phyloP scores from a whole-genome alignment of 257 asterid genomes.

The Salvia rosmarinus region DNA sequence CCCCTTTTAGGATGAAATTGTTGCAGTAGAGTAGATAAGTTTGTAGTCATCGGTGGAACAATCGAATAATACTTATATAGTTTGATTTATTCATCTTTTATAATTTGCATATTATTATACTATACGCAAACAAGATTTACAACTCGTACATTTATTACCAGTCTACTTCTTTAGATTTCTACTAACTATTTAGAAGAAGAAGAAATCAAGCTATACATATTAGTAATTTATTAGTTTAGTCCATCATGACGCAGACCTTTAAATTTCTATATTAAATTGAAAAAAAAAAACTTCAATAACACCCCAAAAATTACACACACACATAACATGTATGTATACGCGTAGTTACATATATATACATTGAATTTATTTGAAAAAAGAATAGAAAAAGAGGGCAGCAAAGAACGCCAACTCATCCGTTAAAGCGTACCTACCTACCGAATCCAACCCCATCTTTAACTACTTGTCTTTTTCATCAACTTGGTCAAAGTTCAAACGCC shows the following conservation, averaged over 20 bases:
- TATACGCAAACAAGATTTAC: neutral
- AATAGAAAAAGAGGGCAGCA: slow-evolving; percentile 35
- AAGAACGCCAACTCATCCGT: slow-evolving; percentile 45
- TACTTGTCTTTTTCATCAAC: slow-evolving; percentile 71
- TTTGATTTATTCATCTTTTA: neutral
- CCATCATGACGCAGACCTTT: too few relatives aligned
- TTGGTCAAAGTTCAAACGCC: slow-evolving; percentile 34
- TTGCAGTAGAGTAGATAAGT: neutral
- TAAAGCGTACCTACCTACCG: slow-evolving; percentile 81
- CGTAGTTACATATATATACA: neutral
- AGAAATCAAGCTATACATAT: too few relatives aligned
- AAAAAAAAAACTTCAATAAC: too few relatives aligned
- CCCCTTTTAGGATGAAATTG: neutral
- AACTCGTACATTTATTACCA: too few relatives aligned
- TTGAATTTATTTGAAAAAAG: neutral
- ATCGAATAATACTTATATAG: neutral
- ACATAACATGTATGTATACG: neutral
- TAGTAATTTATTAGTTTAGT: too few relatives aligned
- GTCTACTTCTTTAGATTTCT: too few relatives aligned
- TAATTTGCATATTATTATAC: neutral
- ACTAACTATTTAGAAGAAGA: too few relatives aligned
- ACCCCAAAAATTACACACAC: too few relatives aligned
- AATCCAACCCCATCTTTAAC: slow-evolving; percentile 65
- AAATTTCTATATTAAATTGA: too few relatives aligned
- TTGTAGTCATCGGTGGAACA: neutral